phyloP scores from a whole-genome alignment of 768 basidiomycete species.

The Baorangia bicolor region DNA sequence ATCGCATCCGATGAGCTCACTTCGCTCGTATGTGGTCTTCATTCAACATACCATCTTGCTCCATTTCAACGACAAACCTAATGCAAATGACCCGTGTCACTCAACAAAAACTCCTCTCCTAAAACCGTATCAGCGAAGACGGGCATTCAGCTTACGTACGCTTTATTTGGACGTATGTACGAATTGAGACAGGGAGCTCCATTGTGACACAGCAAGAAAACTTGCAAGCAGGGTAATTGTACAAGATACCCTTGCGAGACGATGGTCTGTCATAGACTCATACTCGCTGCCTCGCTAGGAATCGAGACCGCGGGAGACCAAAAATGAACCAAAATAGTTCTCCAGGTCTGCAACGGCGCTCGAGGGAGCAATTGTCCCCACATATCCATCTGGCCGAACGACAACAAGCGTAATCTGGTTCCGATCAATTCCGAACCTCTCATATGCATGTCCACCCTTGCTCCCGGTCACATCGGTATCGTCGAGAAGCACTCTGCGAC shows the following conservation, averaged over 20 bases:
- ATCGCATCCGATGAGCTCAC: too few relatives aligned
- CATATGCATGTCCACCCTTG: slow-evolving; percentile 35
- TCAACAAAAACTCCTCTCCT: too few relatives aligned
- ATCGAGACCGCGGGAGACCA: slow-evolving; percentile 20
- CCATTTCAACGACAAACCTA: too few relatives aligned
- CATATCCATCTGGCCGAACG: slow-evolving; percentile 42
- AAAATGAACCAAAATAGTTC: slow-evolving; percentile 50
- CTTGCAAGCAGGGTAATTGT: too few relatives aligned
- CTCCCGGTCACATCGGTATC: slow-evolving; percentile 33
- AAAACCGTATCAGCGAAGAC: too few relatives aligned
- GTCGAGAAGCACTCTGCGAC: slow-evolving; percentile 36
- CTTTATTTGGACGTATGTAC: too few relatives aligned
- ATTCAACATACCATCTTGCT: too few relatives aligned
- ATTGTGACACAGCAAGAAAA: too few relatives aligned
- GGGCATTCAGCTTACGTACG: too few relatives aligned
- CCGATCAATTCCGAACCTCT: slow-evolving; percentile 33
- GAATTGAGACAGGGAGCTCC: too few relatives aligned
- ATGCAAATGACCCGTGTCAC: too few relatives aligned
- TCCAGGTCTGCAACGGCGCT: slow-evolving; percentile 35
- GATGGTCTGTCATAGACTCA: background rate
- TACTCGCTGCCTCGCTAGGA: background rate
- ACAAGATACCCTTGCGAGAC: slow-evolving; percentile 19
- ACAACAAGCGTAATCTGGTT: slow-evolving; percentile 34
- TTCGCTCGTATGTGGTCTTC: too few relatives aligned
- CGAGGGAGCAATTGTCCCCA: slow-evolving; percentile 36